Evolutionary conservation across 2,329 filamentous ascomycete species (phyloP), one percentile per base, ranked within the genome.

Genomic region (Venturiaceae sp.): DNA sequence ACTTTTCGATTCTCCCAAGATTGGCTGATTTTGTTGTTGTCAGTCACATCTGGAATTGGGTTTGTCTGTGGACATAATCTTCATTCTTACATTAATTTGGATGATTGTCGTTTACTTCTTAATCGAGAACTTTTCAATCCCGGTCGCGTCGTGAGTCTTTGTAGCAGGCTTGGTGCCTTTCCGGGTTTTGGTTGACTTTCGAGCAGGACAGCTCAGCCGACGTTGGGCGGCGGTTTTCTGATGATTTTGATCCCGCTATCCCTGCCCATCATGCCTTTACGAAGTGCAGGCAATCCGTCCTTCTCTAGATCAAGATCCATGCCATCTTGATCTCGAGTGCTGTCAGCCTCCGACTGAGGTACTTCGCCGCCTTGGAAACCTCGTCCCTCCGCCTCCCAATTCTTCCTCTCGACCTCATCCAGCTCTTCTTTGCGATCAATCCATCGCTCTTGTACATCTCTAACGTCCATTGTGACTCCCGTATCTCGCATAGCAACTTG

Each of bases 391-490:
- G 88, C 85, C 66, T 92, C 88, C 76, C 86, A 84, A 58, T 86
- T 82, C 67, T 83, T 83, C 60, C 80, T 77, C 77, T 97, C 94
- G 61, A 84, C 75, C 64, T 86, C 85, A 71, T 99, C 94, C 67
- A 90, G 90, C 63, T 87, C 90, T 16, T 92, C 92, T 69, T 92
- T 94, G 41, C 86, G 80, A 73, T 97, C 92, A 33, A 99, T 76
- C 94, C 94, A 99, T 61, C 94, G 81, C 75, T 99, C 94, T 73
- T 99, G 94, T 62, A 97, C 86, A 72, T 99, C 92, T 60, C 86
- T 79, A 9, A 91, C 84, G 66, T 95, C 91, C 79, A 95, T 84
- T 36, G 84, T 83, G 60, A 81, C 80, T 64, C 80, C 75, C 2
- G 81, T 80, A 62, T 85, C 81, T 59, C 91, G 84, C 84, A 97